A percentile compares a stretch with the other conserved stretches of the same genome.
Conservation (phyloP, 805 yeast genomes). For the Pichia cabralensis region DNA sequence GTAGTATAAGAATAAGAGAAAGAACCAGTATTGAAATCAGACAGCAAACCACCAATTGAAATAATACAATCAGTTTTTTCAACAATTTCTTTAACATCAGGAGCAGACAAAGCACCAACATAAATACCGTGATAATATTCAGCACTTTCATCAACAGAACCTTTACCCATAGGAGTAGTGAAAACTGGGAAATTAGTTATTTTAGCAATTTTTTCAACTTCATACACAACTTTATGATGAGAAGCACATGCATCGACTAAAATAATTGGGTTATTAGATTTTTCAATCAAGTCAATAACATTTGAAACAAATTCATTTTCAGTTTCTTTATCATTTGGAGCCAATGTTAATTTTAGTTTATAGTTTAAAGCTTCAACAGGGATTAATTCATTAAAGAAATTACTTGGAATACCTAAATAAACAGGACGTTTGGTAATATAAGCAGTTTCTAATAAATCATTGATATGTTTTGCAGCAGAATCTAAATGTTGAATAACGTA, state of each 20-base stretch:
- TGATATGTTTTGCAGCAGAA: conserved; percentile 63
- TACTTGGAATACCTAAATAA: conserved; percentile 75
- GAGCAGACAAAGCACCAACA: conserved; percentile 70
- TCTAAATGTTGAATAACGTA: conserved; percentile 53
- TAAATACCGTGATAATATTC: conserved; percentile 77
- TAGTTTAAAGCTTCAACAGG: conserved; percentile 36
- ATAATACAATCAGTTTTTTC: conserved; percentile 67
- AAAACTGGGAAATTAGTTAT: conserved; percentile 71
- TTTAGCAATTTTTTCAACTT: conserved; percentile 52
- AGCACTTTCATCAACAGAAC: conserved; percentile 61
- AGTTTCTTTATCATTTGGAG: conserved; percentile 49
- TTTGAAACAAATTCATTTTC: conserved; percentile 53
- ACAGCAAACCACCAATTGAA: conserved; percentile 73
- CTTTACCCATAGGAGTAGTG: conserved; percentile 88
- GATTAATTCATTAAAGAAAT: conserved; percentile 58
- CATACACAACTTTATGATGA: conserved; percentile 61
- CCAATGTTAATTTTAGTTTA: conserved; percentile 48
- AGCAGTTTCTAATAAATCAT: conserved; percentile 64
- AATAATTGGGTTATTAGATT: conserved; percentile 61
- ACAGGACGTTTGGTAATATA: conserved; percentile 70
- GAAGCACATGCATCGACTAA: conserved; percentile 83
- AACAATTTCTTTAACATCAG: conserved; percentile 62
- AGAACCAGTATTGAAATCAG: conserved; percentile 88
- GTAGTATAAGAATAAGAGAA: conserved; percentile 69
- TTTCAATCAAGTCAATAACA: conserved; percentile 40